A percentile compares a stretch with the other conserved stretches of the same genome.
These are phyloP conservation scores for Mycena vitilis DNA, from an alignment of 768 basidiomycete species.

Conservation along the genomic window DNA sequence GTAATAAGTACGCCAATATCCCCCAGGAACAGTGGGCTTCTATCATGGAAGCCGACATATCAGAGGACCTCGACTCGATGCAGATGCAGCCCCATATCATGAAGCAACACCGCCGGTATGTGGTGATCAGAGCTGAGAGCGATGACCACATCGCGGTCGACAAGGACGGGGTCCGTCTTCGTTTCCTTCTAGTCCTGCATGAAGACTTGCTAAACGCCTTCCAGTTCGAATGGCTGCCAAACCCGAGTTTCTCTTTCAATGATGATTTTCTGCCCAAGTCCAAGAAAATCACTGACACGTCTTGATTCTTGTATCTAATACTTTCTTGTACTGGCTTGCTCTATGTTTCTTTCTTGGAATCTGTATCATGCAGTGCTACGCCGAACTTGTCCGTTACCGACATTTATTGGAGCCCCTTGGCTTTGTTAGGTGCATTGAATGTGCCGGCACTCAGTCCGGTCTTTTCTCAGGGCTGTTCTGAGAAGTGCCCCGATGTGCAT, in stretches of 20 bases:
- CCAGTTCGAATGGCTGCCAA: constrained; percentile 29
- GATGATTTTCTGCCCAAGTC: constrained; percentile 4
- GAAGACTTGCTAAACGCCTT: neutral
- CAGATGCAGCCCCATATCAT: constrained; percentile 74
- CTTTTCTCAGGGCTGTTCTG: too few relatives aligned
- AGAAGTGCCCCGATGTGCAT: too few relatives aligned
- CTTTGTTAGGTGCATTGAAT: too few relatives aligned
- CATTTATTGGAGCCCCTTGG: too few relatives aligned
- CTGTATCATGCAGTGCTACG: too few relatives aligned
- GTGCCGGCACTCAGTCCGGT: too few relatives aligned
- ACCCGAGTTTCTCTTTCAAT: constrained; percentile 7
- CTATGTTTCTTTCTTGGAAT: too few relatives aligned
- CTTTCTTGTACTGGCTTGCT: neutral
- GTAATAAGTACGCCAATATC: constrained; percentile 49
- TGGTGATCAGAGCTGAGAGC: constrained; percentile 60
- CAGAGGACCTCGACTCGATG: constrained; percentile 61
- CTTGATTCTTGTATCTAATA: neutral
- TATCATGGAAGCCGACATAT: constrained; percentile 59
- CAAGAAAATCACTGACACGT: neutral
- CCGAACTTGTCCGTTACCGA: too few relatives aligned
- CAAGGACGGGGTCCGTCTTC: constrained; percentile 60
- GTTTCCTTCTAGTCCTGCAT: neutral
- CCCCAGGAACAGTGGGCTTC: constrained; percentile 47
- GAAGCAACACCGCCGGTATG: constrained; percentile 72
- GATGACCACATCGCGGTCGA: constrained; percentile 44